phyloP scores from a whole-genome alignment of 495 filamentous ascomycete genomes.

The Penicillium canariense region DNA sequence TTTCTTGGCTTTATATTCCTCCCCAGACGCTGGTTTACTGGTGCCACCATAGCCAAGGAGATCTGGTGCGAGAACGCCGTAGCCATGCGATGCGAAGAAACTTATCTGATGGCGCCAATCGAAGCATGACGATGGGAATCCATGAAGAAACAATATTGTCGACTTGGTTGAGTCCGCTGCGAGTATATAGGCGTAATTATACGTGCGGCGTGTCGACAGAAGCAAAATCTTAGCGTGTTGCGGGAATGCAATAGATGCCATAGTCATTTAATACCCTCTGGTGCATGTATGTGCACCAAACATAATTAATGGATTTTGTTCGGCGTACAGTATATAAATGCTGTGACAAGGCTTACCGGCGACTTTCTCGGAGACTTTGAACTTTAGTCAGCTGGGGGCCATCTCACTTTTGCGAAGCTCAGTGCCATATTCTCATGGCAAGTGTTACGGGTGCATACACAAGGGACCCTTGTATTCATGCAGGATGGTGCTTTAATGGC shows the following conservation, averaged over 20 bases:
- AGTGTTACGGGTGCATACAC: too few species aligned
- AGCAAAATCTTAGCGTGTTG: slow-evolving; percentile 1
- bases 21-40: slow-evolving; percentile 31
- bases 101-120: slow-evolving; percentile 43
- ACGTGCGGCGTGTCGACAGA: slow-evolving; percentile 15
- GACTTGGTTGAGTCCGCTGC: slow-evolving; percentile 9
- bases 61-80: slow-evolving; percentile 43
- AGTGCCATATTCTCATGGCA: too few species aligned
- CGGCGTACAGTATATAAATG: background rate
- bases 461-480: too few species aligned
- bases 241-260: slow-evolving; percentile 9
- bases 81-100: slow-evolving; percentile 30
- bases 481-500: too few species aligned
- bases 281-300: too few species aligned
- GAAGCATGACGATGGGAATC: slow-evolving; percentile 33
- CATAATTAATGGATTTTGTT: background rate
- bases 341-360: background rate
- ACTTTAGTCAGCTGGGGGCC: background rate
- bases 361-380: slow-evolving; percentile 5
- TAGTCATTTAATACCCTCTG: background rate
- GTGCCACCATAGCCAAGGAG: slow-evolving; percentile 44
- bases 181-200: slow-evolving; percentile 28
- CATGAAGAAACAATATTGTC: slow-evolving; percentile 36
- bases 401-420: too few species aligned
- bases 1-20: slow-evolving; percentile 29